These are phyloP conservation scores for Wickerhamomyces chambardii DNA, from an alignment of 805 yeast genomes.

Conservation along the genomic window DNA sequence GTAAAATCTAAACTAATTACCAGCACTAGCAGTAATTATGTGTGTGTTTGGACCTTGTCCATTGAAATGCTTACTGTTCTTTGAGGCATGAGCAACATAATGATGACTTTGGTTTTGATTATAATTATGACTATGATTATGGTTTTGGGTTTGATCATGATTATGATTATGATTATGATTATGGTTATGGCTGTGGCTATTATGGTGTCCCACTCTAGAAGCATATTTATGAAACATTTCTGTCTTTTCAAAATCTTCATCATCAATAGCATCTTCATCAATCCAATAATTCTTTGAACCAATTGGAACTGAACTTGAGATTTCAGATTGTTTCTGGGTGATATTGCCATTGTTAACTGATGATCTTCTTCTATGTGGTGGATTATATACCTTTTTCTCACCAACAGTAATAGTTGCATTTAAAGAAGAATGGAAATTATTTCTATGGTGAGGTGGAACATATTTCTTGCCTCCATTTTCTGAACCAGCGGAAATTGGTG, in stretches of 20 bases:
- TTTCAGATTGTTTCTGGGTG: conserved; percentile 12
- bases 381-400: conserved; percentile 1
- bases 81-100: no score
- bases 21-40: no score
- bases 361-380: conserved; percentile 8
- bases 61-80: no score
- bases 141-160: not conserved
- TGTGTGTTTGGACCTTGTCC: no score
- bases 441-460: conserved; percentile 48
- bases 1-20: no score
- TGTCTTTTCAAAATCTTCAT: conserved; percentile 13
- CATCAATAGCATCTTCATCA: conserved; percentile 11
- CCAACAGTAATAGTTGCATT: no score
- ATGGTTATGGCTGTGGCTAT: not conserved
- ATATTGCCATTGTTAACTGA: conserved; percentile 5
- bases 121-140: no score
- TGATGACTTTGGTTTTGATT: no score
- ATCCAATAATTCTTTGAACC: conserved; percentile 22
- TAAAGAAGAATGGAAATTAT: conserved; percentile 14
- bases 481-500: not conserved
- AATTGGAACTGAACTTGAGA: conserved; percentile 27
- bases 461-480: conserved; percentile 16
- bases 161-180: not conserved
- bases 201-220: conserved; percentile 12
- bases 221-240: conserved; percentile 12